Evolutionary conservation across 1,284 basidiomycete species (phyloP).

Genomic region (Cryptococcus floricola): DNA sequence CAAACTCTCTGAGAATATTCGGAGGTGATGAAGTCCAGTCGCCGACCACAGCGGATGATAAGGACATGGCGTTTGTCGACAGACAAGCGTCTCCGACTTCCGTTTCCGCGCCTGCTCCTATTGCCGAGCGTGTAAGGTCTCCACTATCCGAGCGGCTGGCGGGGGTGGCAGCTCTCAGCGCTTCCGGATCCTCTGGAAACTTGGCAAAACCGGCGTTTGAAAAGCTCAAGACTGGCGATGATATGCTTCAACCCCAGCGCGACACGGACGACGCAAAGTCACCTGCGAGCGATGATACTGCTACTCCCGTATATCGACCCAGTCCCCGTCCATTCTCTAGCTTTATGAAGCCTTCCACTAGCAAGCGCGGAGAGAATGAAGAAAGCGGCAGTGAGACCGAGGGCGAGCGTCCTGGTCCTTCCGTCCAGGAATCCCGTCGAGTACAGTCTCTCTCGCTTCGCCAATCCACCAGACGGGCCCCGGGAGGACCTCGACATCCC

Average conservation of each 20-base stretch:
- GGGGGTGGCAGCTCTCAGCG: slow-evolving; percentile 4
- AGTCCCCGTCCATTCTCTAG: slow-evolving; percentile 2
- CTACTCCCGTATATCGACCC: neutral
- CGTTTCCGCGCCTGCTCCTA: neutral
- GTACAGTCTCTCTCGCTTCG: neutral
- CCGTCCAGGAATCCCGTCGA: neutral
- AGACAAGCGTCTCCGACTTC: neutral
- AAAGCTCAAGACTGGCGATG: slow-evolving; percentile 4
- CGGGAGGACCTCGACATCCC: slow-evolving; percentile 8
- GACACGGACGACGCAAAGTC: slow-evolving; percentile 1
- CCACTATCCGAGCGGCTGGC: slow-evolving; percentile 15
- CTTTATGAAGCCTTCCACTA: neutral
- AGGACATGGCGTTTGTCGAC: neutral
- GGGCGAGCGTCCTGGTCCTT: neutral
- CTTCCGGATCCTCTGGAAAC: neutral
- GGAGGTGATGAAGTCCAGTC: slow-evolving; percentile 6
- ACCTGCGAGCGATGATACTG: slow-evolving; percentile 2
- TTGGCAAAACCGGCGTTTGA: slow-evolving; percentile 4
- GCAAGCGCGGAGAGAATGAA: slow-evolving; percentile 8
- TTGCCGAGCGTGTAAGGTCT: slow-evolving; percentile 4
- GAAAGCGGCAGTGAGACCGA: slow-evolving; percentile 12
- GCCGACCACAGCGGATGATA: neutral
- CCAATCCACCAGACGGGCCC: neutral
- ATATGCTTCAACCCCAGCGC: neutral
- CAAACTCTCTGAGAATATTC: slow-evolving; percentile 18